A percentile compares a stretch with the other conserved stretches of the same genome.
phyloP scores from a whole-genome alignment of 2,329 filamentous ascomycete species.

The Aspergillus japonicus region DNA sequence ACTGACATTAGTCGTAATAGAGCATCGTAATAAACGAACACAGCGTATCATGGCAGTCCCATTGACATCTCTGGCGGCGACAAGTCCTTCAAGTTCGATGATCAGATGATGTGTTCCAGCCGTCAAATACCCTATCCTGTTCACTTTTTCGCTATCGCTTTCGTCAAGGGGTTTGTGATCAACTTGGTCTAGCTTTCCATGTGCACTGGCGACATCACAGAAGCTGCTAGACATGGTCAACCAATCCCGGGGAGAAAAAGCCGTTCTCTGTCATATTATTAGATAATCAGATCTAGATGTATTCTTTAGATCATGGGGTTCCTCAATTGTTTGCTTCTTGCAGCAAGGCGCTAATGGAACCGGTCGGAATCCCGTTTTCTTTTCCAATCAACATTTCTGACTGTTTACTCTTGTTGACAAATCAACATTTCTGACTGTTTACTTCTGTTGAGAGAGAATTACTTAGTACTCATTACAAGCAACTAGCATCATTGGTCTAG shows the following conservation, averaged over 20 bases:
- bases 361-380: constrained; percentile 12
- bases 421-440: not conserved
- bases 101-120: constrained; percentile 49
- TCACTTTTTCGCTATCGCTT: not conserved
- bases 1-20: too few species aligned
- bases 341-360: constrained; percentile 34
- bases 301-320: constrained; percentile 12
- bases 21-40: too few species aligned
- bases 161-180: not conserved
- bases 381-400: not conserved
- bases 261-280: constrained; percentile 6
- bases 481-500: constrained; percentile 43
- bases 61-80: constrained; percentile 75
- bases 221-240: not conserved
- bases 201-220: not conserved
- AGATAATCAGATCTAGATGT: constrained; percentile 20
- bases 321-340: constrained; percentile 14
- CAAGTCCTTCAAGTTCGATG: constrained; percentile 92
- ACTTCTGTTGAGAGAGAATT: too few species aligned
- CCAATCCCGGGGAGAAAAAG: not conserved
- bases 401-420: too few species aligned
- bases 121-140: not conserved
- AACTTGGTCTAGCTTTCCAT: not conserved
- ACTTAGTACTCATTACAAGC: too few species aligned
- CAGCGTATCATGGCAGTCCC: constrained; percentile 72